Base-by-base conservation (phyloP, 352 stramenopile species). In the Phytopythium oedochilum region DNA sequence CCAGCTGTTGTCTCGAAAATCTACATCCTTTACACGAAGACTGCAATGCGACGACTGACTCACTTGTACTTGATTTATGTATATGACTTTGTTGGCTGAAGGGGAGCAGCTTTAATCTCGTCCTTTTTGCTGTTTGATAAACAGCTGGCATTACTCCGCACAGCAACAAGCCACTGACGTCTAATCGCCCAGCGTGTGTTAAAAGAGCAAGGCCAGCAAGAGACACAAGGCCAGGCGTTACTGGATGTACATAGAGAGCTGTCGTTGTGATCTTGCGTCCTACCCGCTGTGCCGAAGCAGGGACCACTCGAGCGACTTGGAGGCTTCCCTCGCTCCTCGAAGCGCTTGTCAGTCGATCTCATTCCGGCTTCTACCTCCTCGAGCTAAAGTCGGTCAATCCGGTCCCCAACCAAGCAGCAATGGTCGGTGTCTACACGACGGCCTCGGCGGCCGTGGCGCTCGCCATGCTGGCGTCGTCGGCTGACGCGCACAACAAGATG, bases 401-500 rank as follows among this genome's bases (percentile, higher is more conserved):
- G 14, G 14, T 42, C 35, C 17, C 8, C 35, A 5, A 22, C 18
- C 35, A n/a, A 42, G 35, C 35, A 5, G 14, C 35, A 22, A 42
- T 42, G 35, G 35, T 42, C 35, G 35, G 35, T 42, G 35, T 42
- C 35, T 42, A 42, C 25, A 57, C 58, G 23, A 35, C 47, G n/a
- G 53, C 58, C 32, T 35, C 47, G 10, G 23, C 47, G 47, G 45
- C 47, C 20, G 35, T 68, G 23, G 56, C 60, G 17, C 28, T 68
- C 32, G 47, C 45, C 18, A 31, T 68, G 34, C 26, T 76, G 23
- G 38, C 54, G 5, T 23, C 60, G 11, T 63, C 58, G 25, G 61
- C 54, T 1, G 53, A 75, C 35, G 73, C 70, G 28, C 73, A 83
- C 58, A 72, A 74, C 62, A 64, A 73, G 11, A 78, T 80, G 68